Evolutionary conservation across 148 eudicot species (phyloP), one percentile per base, ranked within the genome.

Genomic region (Rhododendron vialii): DNA sequence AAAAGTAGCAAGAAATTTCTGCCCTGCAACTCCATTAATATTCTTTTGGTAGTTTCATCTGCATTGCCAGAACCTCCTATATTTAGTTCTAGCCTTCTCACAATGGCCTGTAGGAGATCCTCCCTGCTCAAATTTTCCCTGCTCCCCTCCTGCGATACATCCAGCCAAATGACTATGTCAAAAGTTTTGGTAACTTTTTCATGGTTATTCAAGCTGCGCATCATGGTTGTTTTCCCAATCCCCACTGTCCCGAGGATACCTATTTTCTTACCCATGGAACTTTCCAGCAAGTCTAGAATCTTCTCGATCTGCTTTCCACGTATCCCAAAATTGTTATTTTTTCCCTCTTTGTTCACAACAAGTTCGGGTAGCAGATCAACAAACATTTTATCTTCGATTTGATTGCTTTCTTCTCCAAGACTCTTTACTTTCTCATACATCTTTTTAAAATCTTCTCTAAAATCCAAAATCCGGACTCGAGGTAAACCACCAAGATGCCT

Each of bases 151-250:
- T 26, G 36, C 20, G 87, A 48, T 35, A 48, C 84, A 1, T 26
- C 48, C 10, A 85, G 30, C 84, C 84, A 85, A 2, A 85, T 80
- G 48, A 85, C 79, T 45, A 67, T 48, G 1, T 85, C 87, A 67
- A 61, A 85, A 78, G n/a, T n/a, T 45, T 81, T 47, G 61, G 84
- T 78, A 45, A 85, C 84, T 47, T 47, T 26, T 47, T 80, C 87
- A 80, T 85, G 67, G 50, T 85, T 80, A 50, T 85, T 85, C 87
- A 85, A 65, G 77, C 67, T 80, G 3, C 5, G 47, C 79, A 85
- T 17, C 69, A 80, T 67, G 24, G 87, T 63, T 0, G 87, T 85
- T 65, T 85, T 85, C n/a, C 87, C 87, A 65, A 73, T 81, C 24
- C 87, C 87, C 78, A 85, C 35, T 22, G 47, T 78, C 47, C 86